Percentiles rank a stretch among this genome's conserved stretches.
These are phyloP conservation scores for Eucalyptus tenuipes DNA, from an alignment of 345 rosid species.

Conservation along the genomic window DNA sequence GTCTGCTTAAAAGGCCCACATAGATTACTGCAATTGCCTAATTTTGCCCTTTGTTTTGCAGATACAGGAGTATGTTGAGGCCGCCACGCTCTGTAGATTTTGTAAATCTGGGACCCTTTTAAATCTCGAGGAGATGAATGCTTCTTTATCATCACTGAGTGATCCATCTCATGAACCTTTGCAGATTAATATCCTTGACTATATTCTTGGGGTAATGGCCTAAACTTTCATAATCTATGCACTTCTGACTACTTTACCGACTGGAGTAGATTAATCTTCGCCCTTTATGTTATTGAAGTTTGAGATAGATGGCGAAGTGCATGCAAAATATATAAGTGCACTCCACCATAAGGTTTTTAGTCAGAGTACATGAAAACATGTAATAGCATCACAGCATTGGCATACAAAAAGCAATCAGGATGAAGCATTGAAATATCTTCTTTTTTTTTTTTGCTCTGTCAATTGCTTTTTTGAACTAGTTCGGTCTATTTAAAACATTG, in stretches of 20 bases:
- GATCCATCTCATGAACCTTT: constrained; percentile 67
- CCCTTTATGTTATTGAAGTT: not conserved
- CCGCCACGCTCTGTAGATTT: constrained; percentile 81
- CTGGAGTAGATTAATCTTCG: not conserved
- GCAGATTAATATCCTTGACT: constrained; percentile 87
- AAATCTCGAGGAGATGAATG: constrained; percentile 71
- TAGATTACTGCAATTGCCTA: not conserved
- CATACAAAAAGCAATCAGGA: not conserved
- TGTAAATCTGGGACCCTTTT: constrained; percentile 57
- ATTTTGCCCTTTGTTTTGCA: constrained; percentile 12
- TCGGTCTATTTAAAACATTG: not conserved
- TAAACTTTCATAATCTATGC: not conserved
- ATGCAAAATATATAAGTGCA: not conserved
- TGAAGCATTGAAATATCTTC: not conserved
- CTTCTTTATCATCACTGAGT: constrained; percentile 40
- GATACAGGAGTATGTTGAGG: constrained; percentile 96
- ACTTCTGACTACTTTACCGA: not conserved
- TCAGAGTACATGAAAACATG: not conserved
- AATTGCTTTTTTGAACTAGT: not conserved
- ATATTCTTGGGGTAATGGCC: constrained; percentile 68
- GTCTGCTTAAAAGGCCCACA: not conserved
- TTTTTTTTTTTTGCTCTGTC: not conserved
- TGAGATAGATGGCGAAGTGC: not conserved
- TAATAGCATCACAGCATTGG: not conserved
- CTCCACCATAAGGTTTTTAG: not conserved